These are phyloP conservation scores for Remersonia thermophila DNA, from an alignment of 2,329 filamentous ascomycete species.

Conservation along the genomic window DNA sequence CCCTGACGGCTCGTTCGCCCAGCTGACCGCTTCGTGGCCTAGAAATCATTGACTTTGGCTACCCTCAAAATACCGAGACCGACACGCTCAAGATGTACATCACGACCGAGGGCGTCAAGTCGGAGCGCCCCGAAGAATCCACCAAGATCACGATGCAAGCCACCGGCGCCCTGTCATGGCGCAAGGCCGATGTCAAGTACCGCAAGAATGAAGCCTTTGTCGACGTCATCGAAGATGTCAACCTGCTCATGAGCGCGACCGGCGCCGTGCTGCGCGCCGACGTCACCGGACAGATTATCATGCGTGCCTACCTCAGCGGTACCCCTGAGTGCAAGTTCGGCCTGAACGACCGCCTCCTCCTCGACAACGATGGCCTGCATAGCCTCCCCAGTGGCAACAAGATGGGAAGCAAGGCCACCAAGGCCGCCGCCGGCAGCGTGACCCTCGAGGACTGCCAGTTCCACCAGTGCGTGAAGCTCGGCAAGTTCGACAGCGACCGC, in stretches of 20 bases:
- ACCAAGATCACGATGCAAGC: constrained; percentile 99
- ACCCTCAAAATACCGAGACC: constrained; percentile 96
- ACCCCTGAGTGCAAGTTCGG: constrained; percentile 99
- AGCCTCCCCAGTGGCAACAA: constrained; percentile 62
- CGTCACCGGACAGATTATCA: constrained; percentile 93
- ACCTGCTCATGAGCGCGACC: constrained; percentile 96
- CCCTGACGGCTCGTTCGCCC: background rate
- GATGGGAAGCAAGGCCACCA: constrained; percentile 76
- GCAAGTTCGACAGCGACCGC: constrained; percentile 89
- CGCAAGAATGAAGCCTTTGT: constrained; percentile 99
- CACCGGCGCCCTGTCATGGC: constrained; percentile 91
- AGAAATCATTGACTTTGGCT: constrained; percentile 99
- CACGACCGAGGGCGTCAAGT: constrained; percentile 96
- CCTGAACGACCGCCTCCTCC: constrained; percentile 82
- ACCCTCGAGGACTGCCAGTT: constrained; percentile 97
- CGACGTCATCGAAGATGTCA: constrained; percentile 98
- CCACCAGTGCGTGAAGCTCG: constrained; percentile 95
- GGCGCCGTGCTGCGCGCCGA: constrained; percentile 90
- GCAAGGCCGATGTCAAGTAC: constrained; percentile 95
- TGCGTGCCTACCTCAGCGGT: constrained; percentile 93
- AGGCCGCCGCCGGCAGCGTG: constrained; percentile 88
- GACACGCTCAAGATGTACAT: constrained; percentile 99
- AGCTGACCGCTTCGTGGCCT: constrained; percentile 1
- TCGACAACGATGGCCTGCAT: constrained; percentile 63
- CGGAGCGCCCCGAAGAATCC: constrained; percentile 77